These are phyloP conservation scores for Arthroderma sp. DNA, from an alignment of 2,329 filamentous ascomycete genomes.

Conservation along the genomic window DNA sequence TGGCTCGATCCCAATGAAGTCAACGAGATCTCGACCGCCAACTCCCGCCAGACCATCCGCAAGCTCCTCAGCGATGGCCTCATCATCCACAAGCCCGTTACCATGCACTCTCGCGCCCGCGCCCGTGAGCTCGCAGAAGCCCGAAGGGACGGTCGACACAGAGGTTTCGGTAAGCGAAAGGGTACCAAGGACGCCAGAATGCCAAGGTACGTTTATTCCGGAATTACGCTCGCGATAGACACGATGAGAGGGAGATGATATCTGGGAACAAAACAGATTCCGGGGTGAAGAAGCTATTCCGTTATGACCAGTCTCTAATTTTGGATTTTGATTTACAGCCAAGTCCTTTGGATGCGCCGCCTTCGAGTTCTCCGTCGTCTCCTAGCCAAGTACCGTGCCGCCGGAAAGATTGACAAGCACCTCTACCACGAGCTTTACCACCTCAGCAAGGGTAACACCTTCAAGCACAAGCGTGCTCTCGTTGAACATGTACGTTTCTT, in stretches of 20 bases:
- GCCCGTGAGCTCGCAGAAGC: constrained; percentile 90
- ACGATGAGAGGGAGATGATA: not conserved
- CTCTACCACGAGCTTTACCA: constrained; percentile 99
- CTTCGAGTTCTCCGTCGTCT: constrained; percentile 98
- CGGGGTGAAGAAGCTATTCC: too few species aligned
- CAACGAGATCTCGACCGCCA: constrained; percentile 99
- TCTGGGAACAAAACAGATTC: too few species aligned
- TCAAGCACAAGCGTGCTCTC: constrained; percentile 99
- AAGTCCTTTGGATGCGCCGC: constrained; percentile 99
- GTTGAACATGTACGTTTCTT: constrained; percentile 84
- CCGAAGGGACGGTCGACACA: constrained; percentile 90
- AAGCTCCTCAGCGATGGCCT: constrained; percentile 99
- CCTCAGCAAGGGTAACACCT: constrained; percentile 99
- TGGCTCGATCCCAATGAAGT: constrained; percentile 99
- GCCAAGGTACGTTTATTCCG: constrained; percentile 61
- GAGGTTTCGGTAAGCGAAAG: constrained; percentile 99
- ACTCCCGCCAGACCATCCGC: constrained; percentile 99
- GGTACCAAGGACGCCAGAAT: constrained; percentile 99
- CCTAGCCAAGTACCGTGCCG: constrained; percentile 98
- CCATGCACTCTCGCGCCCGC: constrained; percentile 97
- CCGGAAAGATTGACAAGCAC: constrained; percentile 99
- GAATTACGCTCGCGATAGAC: not conserved
- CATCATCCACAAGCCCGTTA: constrained; percentile 99
- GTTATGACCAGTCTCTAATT: not conserved
- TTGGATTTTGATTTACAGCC: constrained; percentile 41